Base-by-base conservation (phyloP, 2,329 filamentous ascomycete species). In the Pseudodiploospora longispora region DNA sequence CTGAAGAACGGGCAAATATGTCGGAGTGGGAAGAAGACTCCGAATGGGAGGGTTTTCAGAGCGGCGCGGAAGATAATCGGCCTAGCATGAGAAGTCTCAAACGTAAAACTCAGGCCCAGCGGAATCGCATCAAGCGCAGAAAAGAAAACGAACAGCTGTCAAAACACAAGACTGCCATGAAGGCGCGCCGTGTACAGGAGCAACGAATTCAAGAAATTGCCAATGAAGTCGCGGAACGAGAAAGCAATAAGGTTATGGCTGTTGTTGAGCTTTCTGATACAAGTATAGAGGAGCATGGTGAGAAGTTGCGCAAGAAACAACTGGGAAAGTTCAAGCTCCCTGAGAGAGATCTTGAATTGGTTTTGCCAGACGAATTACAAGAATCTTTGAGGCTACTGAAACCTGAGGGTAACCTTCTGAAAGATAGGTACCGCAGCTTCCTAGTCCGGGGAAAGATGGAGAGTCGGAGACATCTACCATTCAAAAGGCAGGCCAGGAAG, bases 381-480 rank as follows among this genome's bases (percentile, higher is more conserved):
- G 79, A 95, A 59, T 83, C 88, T 40, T 67, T 96, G 58, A 67
- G 93, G 59, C 66, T 89, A 59, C 67, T 95, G 52, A 95, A 91
- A 65, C 93, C 93, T 0, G 93, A 98, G 65, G 93, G 93, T n/a
- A 97, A 96, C 60, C 70, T 96, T 34, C 72, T 98, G 54, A 88
- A 88, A 54, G 93, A 98, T 59, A 78, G 93, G 41, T 97, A 95
- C 71, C 76, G 93, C 50, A 97, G 80, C 62, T 73, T 97, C 67
- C 71, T 97, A 50, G 76, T 97, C 31, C 80, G 89, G 50, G 93
- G 93, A 47, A 95, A 93, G 68, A 68, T 98, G 49, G 93, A 98
- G 72, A 78, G 79, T 40, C 77, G 93, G 55, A 83, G 83, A 61
- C 82, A 83, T 42, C 78, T 91, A 46, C 78, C 83, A 6, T 91